Conservation (phyloP, 805 yeast species). For the Starmera amethionina region DNA sequence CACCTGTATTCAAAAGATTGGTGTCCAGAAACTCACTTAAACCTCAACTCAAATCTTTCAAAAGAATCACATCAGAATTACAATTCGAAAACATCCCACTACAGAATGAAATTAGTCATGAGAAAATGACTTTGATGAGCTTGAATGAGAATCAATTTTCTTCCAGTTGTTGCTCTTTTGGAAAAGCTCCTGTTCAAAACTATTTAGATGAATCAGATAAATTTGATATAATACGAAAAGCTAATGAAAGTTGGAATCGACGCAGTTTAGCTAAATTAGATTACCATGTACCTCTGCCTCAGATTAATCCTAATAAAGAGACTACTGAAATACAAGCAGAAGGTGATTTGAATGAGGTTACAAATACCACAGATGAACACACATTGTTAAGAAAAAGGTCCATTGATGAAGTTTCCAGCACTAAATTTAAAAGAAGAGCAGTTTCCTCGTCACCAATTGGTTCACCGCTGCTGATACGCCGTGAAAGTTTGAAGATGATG, state of each 20-base stretch:
- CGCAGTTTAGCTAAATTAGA: slow-evolving; percentile 5
- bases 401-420: slow-evolving; percentile 7
- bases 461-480: slow-evolving; percentile 6
- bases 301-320: no score
- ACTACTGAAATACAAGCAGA: neutral
- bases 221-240: slow-evolving; percentile 17
- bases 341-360: neutral
- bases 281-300: neutral
- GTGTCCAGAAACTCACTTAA: slow-evolving; percentile 14
- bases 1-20: slow-evolving; percentile 19
- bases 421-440: slow-evolving; percentile 16
- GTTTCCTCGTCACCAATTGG: slow-evolving; percentile 18
- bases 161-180: neutral
- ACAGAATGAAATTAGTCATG: slow-evolving; percentile 18
- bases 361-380: neutral
- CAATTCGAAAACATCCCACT: slow-evolving; percentile 15
- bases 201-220: slow-evolving; percentile 7
- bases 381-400: slow-evolving; percentile 11
- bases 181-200: slow-evolving; percentile 1
- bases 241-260: slow-evolving; percentile 20
- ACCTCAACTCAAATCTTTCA: slow-evolving; percentile 19
- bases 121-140: slow-evolving; percentile 16
- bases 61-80: slow-evolving; percentile 15
- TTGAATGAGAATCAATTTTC: slow-evolving; percentile 13
- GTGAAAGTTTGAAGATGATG: slow-evolving; percentile 13